A percentile compares a stretch with the other conserved stretches of the same genome.
phyloP scores from a whole-genome alignment of 306 rosid species.

The Prunus mume region DNA sequence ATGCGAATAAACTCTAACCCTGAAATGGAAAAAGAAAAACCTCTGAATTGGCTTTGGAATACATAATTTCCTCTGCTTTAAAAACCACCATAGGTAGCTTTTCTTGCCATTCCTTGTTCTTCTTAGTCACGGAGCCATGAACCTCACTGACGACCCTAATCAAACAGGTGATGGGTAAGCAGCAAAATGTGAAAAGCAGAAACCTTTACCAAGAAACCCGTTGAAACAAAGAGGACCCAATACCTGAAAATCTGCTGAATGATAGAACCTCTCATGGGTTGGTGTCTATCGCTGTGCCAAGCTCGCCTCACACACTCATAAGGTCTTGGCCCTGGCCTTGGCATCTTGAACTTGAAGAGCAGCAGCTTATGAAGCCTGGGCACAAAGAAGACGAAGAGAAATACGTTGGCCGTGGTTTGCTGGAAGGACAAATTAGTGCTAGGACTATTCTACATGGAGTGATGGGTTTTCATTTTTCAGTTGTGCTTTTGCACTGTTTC shows the following conservation, averaged over 20 bases:
- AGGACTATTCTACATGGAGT: slow-evolving; percentile 40
- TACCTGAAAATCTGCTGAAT: slow-evolving; percentile 97
- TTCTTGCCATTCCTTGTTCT: slow-evolving; percentile 97
- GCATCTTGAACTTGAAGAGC: slow-evolving; percentile 55
- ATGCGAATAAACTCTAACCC: slow-evolving; percentile 23
- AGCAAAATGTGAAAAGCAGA: slow-evolving; percentile 38
- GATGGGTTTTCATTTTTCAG: slow-evolving; percentile 36
- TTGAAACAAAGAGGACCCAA: slow-evolving; percentile 34
- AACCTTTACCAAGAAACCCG: not conserved
- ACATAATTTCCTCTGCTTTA: slow-evolving; percentile 96
- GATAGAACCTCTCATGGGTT: slow-evolving; percentile 83
- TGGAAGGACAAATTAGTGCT: slow-evolving; percentile 5
- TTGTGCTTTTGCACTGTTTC: slow-evolving; percentile 15
- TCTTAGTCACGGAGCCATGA: slow-evolving; percentile 70
- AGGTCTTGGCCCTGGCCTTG: slow-evolving; percentile 99
- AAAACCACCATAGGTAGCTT: slow-evolving; percentile 85
- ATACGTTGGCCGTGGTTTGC: slow-evolving; percentile 8
- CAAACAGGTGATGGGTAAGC: slow-evolving; percentile 72
- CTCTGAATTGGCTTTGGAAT: slow-evolving; percentile 99
- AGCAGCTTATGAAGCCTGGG: not conserved
- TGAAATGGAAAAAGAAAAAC: slow-evolving; percentile 30
- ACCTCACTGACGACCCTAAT: slow-evolving; percentile 81
- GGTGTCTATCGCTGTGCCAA: slow-evolving; percentile 99
- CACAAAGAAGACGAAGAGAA: slow-evolving; percentile 25
- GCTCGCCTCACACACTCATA: slow-evolving; percentile 97